Base-by-base conservation (phyloP, 345 rosid species). In the Cardamine chenopodiifolia region DNA sequence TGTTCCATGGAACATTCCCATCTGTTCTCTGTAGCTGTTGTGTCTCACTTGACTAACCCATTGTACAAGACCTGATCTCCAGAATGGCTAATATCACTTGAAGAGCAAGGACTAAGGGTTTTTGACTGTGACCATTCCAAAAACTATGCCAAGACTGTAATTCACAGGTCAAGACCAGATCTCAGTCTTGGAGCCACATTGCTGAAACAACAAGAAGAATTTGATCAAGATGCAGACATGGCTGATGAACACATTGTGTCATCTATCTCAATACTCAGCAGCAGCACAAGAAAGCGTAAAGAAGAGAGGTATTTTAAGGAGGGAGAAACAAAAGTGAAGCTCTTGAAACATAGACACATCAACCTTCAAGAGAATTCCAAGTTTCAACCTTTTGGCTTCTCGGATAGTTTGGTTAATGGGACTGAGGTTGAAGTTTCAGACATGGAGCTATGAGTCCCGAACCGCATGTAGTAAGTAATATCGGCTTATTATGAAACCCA, bases 71-170 rank as follows among this genome's bases (percentile, higher is more conserved):
- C 65, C 1, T 72, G 37, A 68, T 75, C 68, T 82, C 59, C 86
- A 89, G 96, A 81, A 77, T 92, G 93, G 88, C 83, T 92, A 54
- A 71, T 83, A 62, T 72, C 70, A 17, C 75, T 83, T 35, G 97
- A 89, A 59, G 89, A 79, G 68, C 83, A 81, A 77, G 96, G 97
- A 35, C 55, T 81, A 62, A 70, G 17, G 74, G 83, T 88, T 40
- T 92, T 92, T 62, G 84, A 83, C 56, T 62, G 81, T 53, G 81
- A 79, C 73, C 53, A 80, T 58, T 77, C 81, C 79, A 86, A 75
- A 71, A 82, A 75, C 62, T 76, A 82, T 68, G 93, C 89, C 54
- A 85, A 70, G 80, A 69, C 80, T 17, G 73, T 84, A 34, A 73
- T 83, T 62, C 75, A 76, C 54, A 71, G 73, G 73, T 79, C 89